Conservation (phyloP, 805 yeast species). For the Lipomyces kockii region DNA sequence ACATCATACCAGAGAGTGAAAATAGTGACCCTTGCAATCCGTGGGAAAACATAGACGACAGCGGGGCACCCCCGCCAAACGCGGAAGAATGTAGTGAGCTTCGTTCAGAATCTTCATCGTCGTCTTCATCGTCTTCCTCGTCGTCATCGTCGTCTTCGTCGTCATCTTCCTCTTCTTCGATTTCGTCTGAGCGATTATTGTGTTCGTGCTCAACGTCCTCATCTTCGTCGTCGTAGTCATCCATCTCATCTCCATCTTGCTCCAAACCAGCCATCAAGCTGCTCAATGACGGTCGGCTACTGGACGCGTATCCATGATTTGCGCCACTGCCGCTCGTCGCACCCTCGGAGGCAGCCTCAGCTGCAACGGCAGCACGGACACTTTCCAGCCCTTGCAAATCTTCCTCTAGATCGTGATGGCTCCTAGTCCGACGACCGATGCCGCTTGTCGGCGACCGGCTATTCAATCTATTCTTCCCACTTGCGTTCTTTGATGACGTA, state of each 20-base stretch:
- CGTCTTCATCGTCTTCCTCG: constrained; percentile 40
- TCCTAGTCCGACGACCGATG: constrained; percentile 21
- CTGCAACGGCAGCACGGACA: constrained; percentile 23
- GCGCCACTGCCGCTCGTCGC: constrained; percentile 3
- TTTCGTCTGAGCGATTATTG: constrained; percentile 12
- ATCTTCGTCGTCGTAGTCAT: constrained; percentile 26
- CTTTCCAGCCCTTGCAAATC: constrained; percentile 29
- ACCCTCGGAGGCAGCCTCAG: constrained; percentile 12
- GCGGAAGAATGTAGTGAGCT: constrained; percentile 22
- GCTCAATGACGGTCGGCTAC: constrained; percentile 5
- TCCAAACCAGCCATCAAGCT: constrained; percentile 24
- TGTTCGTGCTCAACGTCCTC: constrained; percentile 24
- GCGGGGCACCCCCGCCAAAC: constrained; percentile 26
- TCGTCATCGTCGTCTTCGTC: constrained; percentile 23
- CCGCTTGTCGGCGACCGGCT: constrained; percentile 14
- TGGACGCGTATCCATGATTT: not conserved
- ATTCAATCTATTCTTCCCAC: not conserved
- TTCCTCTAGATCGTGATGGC: constrained; percentile 28
- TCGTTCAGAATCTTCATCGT: constrained; percentile 33
- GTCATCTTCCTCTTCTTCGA: constrained; percentile 21
- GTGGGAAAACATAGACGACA: constrained; percentile 27
- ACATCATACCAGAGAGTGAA: constrained; percentile 33
- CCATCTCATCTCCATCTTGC: constrained; percentile 25
- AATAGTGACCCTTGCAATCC: constrained; percentile 36
- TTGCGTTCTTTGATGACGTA: not conserved